Conservation (phyloP, 345 rosid genomes). For the Brassica incana region DNA sequence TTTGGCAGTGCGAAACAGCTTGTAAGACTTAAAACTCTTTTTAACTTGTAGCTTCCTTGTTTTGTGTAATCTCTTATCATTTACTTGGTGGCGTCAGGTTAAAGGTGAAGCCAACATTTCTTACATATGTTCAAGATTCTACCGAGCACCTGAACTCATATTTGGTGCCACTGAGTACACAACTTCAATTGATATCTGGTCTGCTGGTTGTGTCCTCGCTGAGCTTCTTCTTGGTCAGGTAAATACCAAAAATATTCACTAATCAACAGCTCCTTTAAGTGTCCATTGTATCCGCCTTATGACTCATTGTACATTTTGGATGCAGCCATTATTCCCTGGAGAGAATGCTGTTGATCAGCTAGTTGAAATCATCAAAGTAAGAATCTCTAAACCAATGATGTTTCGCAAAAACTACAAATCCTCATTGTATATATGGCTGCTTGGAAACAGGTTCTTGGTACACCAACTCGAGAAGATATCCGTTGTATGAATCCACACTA, state of each 20-base stretch:
- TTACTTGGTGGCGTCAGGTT: constrained; percentile 49
- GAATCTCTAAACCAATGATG: not conserved
- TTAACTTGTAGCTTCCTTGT: constrained; percentile 15
- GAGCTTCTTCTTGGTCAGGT: constrained; percentile 80
- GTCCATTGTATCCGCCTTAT: too few relatives aligned
- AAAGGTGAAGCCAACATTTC: constrained; percentile 67
- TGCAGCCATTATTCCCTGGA: constrained; percentile 88
- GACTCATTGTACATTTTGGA: not conserved
- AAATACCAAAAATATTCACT: not conserved
- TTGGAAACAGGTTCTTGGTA: constrained; percentile 71
- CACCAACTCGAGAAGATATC: constrained; percentile 93
- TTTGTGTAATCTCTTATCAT: not conserved
- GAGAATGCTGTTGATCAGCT: constrained; percentile 94
- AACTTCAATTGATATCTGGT: constrained; percentile 72
- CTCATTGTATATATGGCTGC: constrained; percentile 17
- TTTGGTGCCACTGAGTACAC: constrained; percentile 74
- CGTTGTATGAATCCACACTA: constrained; percentile 95
- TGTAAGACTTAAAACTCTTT: constrained; percentile 41
- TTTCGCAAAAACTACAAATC: not conserved
- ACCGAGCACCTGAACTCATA: constrained; percentile 73
- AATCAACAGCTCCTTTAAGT: too few relatives aligned
- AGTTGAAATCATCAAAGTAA: constrained; percentile 89
- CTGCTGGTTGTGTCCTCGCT: constrained; percentile 74
- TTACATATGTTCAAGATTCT: constrained; percentile 67
- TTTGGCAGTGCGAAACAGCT: constrained; percentile 94